Base-by-base conservation (phyloP, 202 grass and related monocot species). In the Bolboschoenoplectus hybrid region DNA sequence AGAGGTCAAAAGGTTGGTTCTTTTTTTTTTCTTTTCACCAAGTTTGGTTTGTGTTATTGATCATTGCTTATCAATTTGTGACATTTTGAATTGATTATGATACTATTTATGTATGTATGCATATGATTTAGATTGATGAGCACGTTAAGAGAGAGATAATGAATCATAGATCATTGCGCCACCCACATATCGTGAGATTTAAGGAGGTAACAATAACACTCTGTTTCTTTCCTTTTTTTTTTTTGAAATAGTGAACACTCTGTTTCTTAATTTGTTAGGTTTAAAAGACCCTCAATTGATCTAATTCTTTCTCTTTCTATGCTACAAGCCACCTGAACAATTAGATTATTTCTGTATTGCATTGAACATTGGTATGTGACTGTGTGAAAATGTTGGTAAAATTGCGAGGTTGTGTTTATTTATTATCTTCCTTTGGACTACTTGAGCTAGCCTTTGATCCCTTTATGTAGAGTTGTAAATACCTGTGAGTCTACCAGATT, bases 131-230 rank as follows among this genome's bases (percentile, higher is more conserved):
- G 95, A 95, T 98, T 81, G 95, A 98, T 87, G 95, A 98, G 62
- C 88, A 98, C 92, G 95, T 98, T 89, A 91, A 95, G 77, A 93
- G 95, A 67, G 95, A 98, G 90, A 98, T 98, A 86, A 98, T 98
- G 90, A 98, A 98, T 74, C 95, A 98, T 85, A 88, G 95, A 65
- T 98, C 90, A 53, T 80, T 98, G 74, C 94, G 85, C 85, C 95
- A 98, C 88, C 95, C 93, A 61, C 92, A 98, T 86, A 98, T 98
- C 82, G 82, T 98, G 56, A 86, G 90, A 89, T 98, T 98, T 82
- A 98, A 95, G 84, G 95, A 98, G 95, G 95, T 98, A 93, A 83
- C 26, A 26, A 26, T 26, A 26, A 26, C 7, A 9, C 43, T 74
- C 17, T 73, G 36, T 53, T 49, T 85, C 51, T 72, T 12, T 26